Conservation (phyloP, 1,284 basidiomycete genomes). For the Trametes pubescens region DNA sequence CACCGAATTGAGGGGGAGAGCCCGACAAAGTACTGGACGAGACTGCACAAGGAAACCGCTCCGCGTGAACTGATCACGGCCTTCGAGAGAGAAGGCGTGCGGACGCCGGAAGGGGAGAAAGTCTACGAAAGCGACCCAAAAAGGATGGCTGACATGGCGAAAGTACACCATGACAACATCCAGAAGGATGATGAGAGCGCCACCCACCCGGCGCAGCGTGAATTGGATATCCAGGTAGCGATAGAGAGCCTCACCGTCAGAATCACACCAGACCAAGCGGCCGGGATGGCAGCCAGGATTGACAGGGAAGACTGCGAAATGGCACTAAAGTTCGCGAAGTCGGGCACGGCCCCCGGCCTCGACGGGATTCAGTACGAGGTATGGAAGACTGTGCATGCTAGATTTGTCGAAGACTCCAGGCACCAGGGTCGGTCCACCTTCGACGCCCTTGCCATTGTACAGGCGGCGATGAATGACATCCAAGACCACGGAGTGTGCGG, state of each 20-base stretch:
- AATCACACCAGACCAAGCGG: background rate
- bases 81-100: background rate
- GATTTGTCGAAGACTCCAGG: background rate
- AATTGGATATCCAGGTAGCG: background rate
- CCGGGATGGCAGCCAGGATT: background rate
- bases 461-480: slow-evolving; percentile 31
- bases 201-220: background rate
- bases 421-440: background rate
- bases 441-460: slow-evolving; percentile 25
- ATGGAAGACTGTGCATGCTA: slow-evolving; percentile 28
- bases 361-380: slow-evolving; percentile 37
- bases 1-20: slow-evolving; percentile 42
- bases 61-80: slow-evolving; percentile 7
- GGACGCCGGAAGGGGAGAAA: background rate
- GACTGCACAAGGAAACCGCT: slow-evolving; percentile 23
- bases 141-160: slow-evolving; percentile 16
- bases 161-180: background rate
- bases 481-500: slow-evolving; percentile 23
- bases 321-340: background rate
- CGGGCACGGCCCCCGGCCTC: slow-evolving; percentile 26
- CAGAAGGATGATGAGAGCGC: background rate
- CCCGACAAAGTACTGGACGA: slow-evolving; percentile 44
- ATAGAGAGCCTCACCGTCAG: too few species aligned
- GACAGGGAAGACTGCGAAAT: slow-evolving; percentile 1
- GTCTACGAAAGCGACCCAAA: background rate